Conservation (phyloP, 257 asterid species). For the Scutellaria minor region DNA sequence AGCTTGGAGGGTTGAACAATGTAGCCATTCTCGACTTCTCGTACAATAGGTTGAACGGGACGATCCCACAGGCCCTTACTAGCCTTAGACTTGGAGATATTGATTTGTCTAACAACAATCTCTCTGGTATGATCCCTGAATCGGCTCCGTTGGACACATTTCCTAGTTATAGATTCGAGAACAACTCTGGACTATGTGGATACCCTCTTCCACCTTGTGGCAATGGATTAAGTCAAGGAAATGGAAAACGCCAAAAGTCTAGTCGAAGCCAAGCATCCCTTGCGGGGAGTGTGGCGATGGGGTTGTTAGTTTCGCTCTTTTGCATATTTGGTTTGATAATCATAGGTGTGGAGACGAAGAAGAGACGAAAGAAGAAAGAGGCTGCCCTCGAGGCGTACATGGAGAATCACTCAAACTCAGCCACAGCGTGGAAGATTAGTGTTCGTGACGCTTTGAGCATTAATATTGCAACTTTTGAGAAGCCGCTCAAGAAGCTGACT, state of each 20-base stretch:
- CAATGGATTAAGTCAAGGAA: slow-evolving; percentile 32
- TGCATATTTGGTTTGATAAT: slow-evolving; percentile 72
- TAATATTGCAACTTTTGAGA: slow-evolving; percentile 73
- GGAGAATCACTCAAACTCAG: slow-evolving; percentile 72
- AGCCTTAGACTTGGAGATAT: slow-evolving; percentile 73
- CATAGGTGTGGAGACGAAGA: slow-evolving; percentile 64
- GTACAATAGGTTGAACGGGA: slow-evolving; percentile 63
- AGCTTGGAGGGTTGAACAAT: slow-evolving; percentile 66
- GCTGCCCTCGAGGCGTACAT: slow-evolving; percentile 73
- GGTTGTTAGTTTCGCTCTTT: slow-evolving; percentile 71
- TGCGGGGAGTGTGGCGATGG: slow-evolving; percentile 79
- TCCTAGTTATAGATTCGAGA: slow-evolving; percentile 61
- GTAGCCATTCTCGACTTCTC: slow-evolving; percentile 86
- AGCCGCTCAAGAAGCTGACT: slow-evolving; percentile 80
- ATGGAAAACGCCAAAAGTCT: slow-evolving; percentile 47
- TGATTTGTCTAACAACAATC: slow-evolving; percentile 76
- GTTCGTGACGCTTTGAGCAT: slow-evolving; percentile 79
- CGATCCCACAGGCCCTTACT: slow-evolving; percentile 67
- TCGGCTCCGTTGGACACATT: slow-evolving; percentile 82
- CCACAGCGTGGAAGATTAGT: slow-evolving; percentile 70
- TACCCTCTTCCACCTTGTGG: slow-evolving; percentile 71
- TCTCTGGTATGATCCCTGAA: slow-evolving; percentile 79
- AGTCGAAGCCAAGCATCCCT: slow-evolving; percentile 69
- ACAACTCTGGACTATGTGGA: slow-evolving; percentile 88
- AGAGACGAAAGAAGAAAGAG: slow-evolving; percentile 72